Base-by-base conservation (phyloP, 352 stramenopile genomes). In the Phytopythium montanum region DNA sequence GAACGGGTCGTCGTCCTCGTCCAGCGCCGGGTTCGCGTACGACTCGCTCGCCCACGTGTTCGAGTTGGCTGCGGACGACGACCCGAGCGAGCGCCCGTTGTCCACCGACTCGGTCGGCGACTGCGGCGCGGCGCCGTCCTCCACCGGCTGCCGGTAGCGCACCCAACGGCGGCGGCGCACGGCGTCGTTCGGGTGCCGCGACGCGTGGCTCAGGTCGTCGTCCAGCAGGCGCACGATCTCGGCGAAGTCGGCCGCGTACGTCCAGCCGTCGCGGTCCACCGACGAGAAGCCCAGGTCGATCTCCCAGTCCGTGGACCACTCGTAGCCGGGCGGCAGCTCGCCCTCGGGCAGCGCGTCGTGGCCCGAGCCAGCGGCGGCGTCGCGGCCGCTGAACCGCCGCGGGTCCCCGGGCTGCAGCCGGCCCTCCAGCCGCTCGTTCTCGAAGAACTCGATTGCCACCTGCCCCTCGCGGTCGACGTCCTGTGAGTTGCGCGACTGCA, bases 1-100 rank as follows among this genome's bases (percentile, higher is more conserved):
- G 71, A 95, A 95, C 53, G 86, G 86, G 54, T 95, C 86, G 36
- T 95, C 85, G 54, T 88, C 75, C 51, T 91, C 79, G 54, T 87
- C 76, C 33, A 80, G 52, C 7, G 36, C 23, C 19, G 53, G 48
- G 33, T 77, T 72, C 10, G 45, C 62, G 38, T 75, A 79, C 7
- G 61, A 23, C 48, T 62, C 78, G 9, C 31, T 23, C 10, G 56
- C 62, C 80, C 79, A 90, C 39, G 81, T 90, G 34, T 68, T 82
- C 12, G 73, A 75, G 2, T n/a, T n/a, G n/a, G n/a, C n/a, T n/a
- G 55, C 63, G 4, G 65, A 66, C 21, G 75, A 84, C 1, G 72
- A 74, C 31, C 59, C 60, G 46, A 81, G 64, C 31, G 75, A 77
- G 51, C 80, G 75, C 8, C 46, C 64, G 36, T 61, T 65, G 39